These are phyloP conservation scores for Fusarium sp. DNA, from an alignment of 2,329 filamentous ascomycete genomes.

Conservation along the genomic window DNA sequence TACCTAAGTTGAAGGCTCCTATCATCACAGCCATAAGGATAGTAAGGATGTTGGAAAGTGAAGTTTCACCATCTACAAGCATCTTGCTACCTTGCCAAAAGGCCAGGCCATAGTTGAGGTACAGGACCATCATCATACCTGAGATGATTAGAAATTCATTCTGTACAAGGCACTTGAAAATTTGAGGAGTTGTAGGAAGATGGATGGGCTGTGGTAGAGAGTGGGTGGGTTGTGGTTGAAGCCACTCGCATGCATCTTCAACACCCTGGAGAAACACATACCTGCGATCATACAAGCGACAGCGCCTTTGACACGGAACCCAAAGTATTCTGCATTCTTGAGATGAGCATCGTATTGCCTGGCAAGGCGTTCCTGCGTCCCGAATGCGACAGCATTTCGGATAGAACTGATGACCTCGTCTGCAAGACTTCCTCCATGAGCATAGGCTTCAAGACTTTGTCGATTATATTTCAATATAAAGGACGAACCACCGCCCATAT, in stretches of 20 bases:
- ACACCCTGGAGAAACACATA: conserved; percentile 56
- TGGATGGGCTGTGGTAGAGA: background rate
- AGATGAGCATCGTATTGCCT: conserved; percentile 84
- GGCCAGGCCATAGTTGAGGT: conserved; percentile 85
- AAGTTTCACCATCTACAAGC: conserved; percentile 71
- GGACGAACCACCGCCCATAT: conserved; percentile 77
- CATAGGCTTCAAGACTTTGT: conserved; percentile 79
- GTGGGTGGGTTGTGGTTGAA: background rate
- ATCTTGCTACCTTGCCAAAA: conserved; percentile 90
- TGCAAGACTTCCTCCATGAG: conserved; percentile 84
- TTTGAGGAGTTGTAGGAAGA: background rate
- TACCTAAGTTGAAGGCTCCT: conserved; percentile 89
- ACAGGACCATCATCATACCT: conserved; percentile 83
- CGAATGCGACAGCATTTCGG: conserved; percentile 90
- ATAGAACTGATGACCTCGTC: conserved; percentile 96
- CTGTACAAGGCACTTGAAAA: background rate
- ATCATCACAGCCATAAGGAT: conserved; percentile 93
- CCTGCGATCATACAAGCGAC: conserved; percentile 82
- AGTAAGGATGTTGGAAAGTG: conserved; percentile 77
- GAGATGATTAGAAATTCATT: conserved; percentile 70
- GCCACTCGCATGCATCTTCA: background rate
- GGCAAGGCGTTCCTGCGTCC: conserved; percentile 91
- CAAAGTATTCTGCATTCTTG: conserved; percentile 75
- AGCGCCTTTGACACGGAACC: conserved; percentile 77
- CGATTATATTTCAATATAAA: conserved; percentile 87